Base-by-base conservation (phyloP, 345 rosid species). In the Euclidium syriacum region DNA sequence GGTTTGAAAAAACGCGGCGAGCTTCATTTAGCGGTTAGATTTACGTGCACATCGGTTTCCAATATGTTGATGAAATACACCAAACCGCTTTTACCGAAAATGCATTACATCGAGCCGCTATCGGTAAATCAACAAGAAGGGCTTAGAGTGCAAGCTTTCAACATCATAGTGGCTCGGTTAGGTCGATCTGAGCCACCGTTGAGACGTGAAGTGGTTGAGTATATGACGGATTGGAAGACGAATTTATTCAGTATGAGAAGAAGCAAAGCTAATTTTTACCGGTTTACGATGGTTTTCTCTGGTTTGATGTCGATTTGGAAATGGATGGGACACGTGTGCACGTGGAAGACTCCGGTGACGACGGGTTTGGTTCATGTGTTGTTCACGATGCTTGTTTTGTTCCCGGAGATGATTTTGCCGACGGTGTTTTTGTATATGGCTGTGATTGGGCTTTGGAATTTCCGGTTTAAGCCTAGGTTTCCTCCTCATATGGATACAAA, bases 401-500 rank as follows among this genome's bases (percentile, higher is more conserved):
- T 64, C 46, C 84, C 84, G 4, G 68, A 58, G 68, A 58, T 71
- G 55, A 70, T 79, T 11, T 25, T 80, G 35, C 88, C 88, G 11
- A 64, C 62, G 3, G 62, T 79, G 46, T 79, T 79, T 48, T 60
- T 77, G 30, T 75, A 64, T 67, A 75, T 81, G 49, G 74, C 71
- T 20, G 57, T 71, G 23, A 65, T 72, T 2, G 84, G 84, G 3
- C 0, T 81, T 11, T 68, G 68, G 79, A 62, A 57, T 19, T 80
- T 66, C 51, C 33, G 69, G 17, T 64, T 42, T 49, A 73, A 79
- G 71, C 84, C 86, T 0, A 75, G 67, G 12, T 72, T 75, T 44
- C 85, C 99, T 60, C 97, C 99, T 32, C 96, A 90, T 69, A 90
- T 94, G 97, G 71, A 90, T 73, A 76, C 86, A 2, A 85, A 81